These are phyloP conservation scores for Lichtheimia ornata DNA, from an alignment of 371 early-diverging fungal species.

Conservation along the genomic window DNA sequence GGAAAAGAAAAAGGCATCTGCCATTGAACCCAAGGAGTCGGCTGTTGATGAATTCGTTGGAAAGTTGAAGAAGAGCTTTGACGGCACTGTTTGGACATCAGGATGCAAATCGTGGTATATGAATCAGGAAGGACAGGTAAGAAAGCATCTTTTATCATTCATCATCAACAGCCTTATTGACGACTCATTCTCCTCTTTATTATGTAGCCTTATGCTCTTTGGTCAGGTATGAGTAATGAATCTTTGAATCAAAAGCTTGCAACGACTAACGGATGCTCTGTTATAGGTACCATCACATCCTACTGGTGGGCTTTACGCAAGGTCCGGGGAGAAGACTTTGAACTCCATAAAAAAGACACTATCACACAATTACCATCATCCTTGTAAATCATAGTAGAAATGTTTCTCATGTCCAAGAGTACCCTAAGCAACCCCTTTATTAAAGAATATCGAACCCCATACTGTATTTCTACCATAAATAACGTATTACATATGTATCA, in stretches of 20 bases:
- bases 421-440: too few species aligned
- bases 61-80: slow-evolving; percentile 16
- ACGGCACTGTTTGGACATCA: slow-evolving; percentile 27
- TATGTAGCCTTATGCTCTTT: slow-evolving; percentile 21
- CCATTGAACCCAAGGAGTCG: slow-evolving; percentile 22
- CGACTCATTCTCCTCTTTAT: background rate
- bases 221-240: slow-evolving; percentile 3
- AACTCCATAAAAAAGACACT: too few species aligned
- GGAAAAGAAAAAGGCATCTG: slow-evolving; percentile 9
- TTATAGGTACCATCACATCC: slow-evolving; percentile 8
- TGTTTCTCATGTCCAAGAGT: too few species aligned
- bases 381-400: too few species aligned
- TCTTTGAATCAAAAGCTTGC: too few species aligned
- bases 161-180: background rate
- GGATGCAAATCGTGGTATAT: slow-evolving; percentile 31
- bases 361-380: too few species aligned
- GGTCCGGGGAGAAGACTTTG: too few species aligned
- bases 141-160: background rate
- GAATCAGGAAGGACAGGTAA: slow-evolving; percentile 25
- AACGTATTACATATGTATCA: too few species aligned
- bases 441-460: too few species aligned
- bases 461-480: too few species aligned
- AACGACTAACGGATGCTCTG: too few species aligned
- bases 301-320: slow-evolving; percentile 19
- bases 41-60: slow-evolving; percentile 22